Evolutionary conservation across 352 stramenopile genomes (phyloP).

Genomic region (Thalassiosira allenii): DNA sequence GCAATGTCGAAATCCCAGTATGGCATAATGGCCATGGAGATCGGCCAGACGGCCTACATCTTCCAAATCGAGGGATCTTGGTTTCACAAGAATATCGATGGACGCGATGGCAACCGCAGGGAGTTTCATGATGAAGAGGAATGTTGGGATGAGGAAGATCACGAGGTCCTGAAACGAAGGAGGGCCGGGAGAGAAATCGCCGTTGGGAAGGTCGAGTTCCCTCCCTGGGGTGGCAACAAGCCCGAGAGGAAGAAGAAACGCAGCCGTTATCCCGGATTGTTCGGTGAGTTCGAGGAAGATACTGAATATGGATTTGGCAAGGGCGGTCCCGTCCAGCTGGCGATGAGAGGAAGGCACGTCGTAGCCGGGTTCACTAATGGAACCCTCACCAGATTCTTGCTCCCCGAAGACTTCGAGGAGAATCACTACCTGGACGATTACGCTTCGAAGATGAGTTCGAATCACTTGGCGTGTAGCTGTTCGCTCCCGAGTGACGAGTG

Average conservation of each 20-base stretch:
- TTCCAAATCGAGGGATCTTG: conserved; percentile 19
- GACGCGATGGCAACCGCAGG: conserved; percentile 15
- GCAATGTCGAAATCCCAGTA: conserved; percentile 8
- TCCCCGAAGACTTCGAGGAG: conserved; percentile 25
- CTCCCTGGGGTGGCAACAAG: conserved; percentile 12
- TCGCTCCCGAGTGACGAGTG: conserved; percentile 33
- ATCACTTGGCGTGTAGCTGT: conserved; percentile 22
- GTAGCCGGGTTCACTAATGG: conserved; percentile 44
- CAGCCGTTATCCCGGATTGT: background rate
- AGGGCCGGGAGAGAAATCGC: conserved; percentile 22
- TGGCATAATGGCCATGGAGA: conserved; percentile 25
- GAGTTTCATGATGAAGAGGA: conserved; percentile 22
- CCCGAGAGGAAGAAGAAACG: conserved; percentile 29
- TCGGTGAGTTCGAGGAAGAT: conserved; percentile 1
- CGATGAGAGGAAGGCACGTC: conserved; percentile 30
- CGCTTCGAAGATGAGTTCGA: conserved; percentile 18
- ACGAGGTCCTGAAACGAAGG: background rate
- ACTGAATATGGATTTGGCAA: conserved; percentile 24
- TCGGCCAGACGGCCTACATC: conserved; percentile 18
- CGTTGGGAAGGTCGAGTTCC: conserved; percentile 39
- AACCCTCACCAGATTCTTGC: conserved; percentile 10
- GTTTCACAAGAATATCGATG: conserved; percentile 29
- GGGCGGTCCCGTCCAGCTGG: conserved; percentile 26
- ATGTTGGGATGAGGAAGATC: background rate
- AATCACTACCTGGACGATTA: too few relatives aligned